Conservation (phyloP, 2,329 filamentous ascomycete species). For the Calonectria hawksworthii region DNA sequence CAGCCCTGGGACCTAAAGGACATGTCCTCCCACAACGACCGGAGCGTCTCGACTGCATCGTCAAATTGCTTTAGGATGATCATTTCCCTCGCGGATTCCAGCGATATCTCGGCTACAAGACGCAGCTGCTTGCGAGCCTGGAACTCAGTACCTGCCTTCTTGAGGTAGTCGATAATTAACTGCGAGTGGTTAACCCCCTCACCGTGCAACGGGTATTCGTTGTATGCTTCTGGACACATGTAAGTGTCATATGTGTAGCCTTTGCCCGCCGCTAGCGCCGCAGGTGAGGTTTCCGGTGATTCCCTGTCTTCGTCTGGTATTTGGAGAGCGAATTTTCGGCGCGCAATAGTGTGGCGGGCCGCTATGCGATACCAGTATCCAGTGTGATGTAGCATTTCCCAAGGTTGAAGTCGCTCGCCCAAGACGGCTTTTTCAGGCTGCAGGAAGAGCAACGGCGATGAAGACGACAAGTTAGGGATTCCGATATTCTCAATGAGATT, state of each 20-base stretch:
- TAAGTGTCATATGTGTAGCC: conserved; percentile 75
- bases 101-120: conserved; percentile 67
- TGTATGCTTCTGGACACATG: conserved; percentile 74
- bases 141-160: conserved; percentile 67
- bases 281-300: conserved; percentile 62
- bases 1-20: conserved; percentile 72
- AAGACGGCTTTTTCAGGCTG: conserved; percentile 71
- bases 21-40: conserved; percentile 70
- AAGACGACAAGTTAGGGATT: conserved; percentile 63
- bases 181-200: conserved; percentile 68
- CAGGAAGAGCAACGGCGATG: conserved; percentile 63
- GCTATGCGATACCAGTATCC: conserved; percentile 77
- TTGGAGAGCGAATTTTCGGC: conserved; percentile 66
- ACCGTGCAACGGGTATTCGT: conserved; percentile 68
- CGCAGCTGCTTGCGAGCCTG: conserved; percentile 66
- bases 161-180: conserved; percentile 67
- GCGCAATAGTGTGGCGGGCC: conserved; percentile 67
- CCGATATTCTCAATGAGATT: conserved; percentile 69
- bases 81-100: conserved; percentile 71
- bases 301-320: conserved; percentile 72
- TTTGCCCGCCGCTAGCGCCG: conserved; percentile 62
- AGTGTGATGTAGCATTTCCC: conserved; percentile 75
- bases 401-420: conserved; percentile 71
- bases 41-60: conserved; percentile 66
- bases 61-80: conserved; percentile 65